A percentile compares a stretch with the other conserved stretches of the same genome.
Conservation (phyloP, 371 early-diverging fungal species). For the Rhizopus arrhizus region DNA sequence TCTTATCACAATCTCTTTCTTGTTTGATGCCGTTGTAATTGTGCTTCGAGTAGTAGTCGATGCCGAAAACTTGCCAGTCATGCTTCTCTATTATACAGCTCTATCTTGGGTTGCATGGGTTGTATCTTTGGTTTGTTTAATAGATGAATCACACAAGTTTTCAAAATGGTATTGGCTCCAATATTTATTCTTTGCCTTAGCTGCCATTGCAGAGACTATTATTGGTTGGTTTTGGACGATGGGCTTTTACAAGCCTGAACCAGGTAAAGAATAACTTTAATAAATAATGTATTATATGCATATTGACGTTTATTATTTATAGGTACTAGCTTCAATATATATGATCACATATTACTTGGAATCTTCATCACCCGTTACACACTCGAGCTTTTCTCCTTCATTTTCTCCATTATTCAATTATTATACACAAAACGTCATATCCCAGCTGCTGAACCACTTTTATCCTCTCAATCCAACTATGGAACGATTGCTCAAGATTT, state of each 20-base stretch:
- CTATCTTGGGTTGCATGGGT: slow-evolving; percentile 46
- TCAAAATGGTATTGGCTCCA: slow-evolving; percentile 52
- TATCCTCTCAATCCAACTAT: slow-evolving; percentile 6
- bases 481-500: slow-evolving; percentile 5
- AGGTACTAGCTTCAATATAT: slow-evolving; percentile 34
- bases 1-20: slow-evolving; percentile 31
- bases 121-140: slow-evolving; percentile 25
- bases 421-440: slow-evolving; percentile 23
- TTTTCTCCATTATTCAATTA: slow-evolving; percentile 35
- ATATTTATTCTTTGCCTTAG: slow-evolving; percentile 43
- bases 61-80: slow-evolving; percentile 26
- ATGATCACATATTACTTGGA: slow-evolving; percentile 36
- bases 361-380: slow-evolving; percentile 42
- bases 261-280: slow-evolving; percentile 28
- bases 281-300: not conserved
- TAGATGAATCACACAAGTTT: slow-evolving; percentile 42
- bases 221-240: slow-evolving; percentile 48
- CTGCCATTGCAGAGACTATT: slow-evolving; percentile 35
- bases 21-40: slow-evolving; percentile 37
- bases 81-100: slow-evolving; percentile 41
- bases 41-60: slow-evolving; percentile 35
- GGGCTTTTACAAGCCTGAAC: slow-evolving; percentile 34
- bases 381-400: slow-evolving; percentile 22
- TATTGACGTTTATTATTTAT: not conserved
- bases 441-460: slow-evolving; percentile 14